Evolutionary conservation across 306 rosid species (phyloP), one percentile per base, ranked within the genome.

Genomic region (Ochetophila trinervis): DNA sequence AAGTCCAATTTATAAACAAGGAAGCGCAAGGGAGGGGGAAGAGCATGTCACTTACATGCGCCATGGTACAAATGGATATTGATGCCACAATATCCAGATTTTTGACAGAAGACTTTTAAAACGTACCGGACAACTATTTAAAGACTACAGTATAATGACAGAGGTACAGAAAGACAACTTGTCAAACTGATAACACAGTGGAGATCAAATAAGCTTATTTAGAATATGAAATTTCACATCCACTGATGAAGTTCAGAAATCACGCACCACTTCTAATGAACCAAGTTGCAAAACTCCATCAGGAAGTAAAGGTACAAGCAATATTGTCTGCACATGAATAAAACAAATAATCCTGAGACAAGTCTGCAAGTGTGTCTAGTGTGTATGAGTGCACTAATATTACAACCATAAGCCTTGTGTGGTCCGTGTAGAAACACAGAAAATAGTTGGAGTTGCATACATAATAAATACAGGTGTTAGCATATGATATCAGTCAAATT

Each of bases 231-330:
- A 53, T 68, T 27, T 34, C 0, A 23, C 49, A 61, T 32, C 52
- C 45, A 66, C 58, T 48, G 56, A 35, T 49, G 57, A 67, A 53
- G 45, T 37, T 62, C 40, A 50, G 4, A 27, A 16, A 66, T 63
- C 62, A 73, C 86, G 20, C 62, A 93, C 99, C 95, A 8, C 68
- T 78, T 93, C 84, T 68, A 75, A 67, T 10, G 99, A 93, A 65
- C 97, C 99, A 20, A 93, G 86, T 78, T 90, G 97, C 80, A 93
- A 68, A 65, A 93, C 97, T 59, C 99, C 97, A 55, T 71, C 72
- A 6, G 99, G 91, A 83, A 81, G 88, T 53, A 93, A 85, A 65
- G 99, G 97, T 22, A 90, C 86, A 71, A 90, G 73, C 74, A 90
- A 76, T 74, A 93, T 84, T 42, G 99, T 93, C 99, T 93, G 89